phyloP scores from a whole-genome alignment of 495 filamentous ascomycete species.

The Apiosordaria backusii region DNA sequence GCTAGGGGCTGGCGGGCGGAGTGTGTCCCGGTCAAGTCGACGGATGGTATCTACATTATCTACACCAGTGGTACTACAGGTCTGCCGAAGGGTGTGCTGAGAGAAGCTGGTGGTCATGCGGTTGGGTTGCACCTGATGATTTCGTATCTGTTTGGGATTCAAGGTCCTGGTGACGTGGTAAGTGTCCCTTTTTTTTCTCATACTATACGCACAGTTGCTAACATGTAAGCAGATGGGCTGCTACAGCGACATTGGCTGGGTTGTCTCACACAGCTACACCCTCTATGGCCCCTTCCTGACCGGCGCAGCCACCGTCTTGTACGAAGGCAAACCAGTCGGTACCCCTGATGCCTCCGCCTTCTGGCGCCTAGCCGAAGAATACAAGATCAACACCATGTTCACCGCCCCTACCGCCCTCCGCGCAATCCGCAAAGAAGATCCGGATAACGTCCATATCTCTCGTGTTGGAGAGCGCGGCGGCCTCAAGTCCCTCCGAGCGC shows the following conservation, averaged over 20 bases:
- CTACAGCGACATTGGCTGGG: constrained; percentile 76
- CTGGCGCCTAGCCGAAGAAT: constrained; percentile 81
- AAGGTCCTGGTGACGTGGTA: constrained; percentile 72
- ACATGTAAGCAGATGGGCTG: constrained; percentile 25
- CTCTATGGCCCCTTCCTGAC: constrained; percentile 73
- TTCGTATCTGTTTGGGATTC: constrained; percentile 72
- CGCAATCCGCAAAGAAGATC: constrained; percentile 83
- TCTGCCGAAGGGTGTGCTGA: constrained; percentile 80
- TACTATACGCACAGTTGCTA: background rate
- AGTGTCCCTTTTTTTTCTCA: constrained; percentile 13
- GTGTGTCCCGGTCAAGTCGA: constrained; percentile 71
- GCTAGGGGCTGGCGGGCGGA: constrained; percentile 61
- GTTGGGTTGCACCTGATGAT: constrained; percentile 80
- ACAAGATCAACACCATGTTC: constrained; percentile 78
- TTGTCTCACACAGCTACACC: constrained; percentile 81
- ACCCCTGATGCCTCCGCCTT: constrained; percentile 84
- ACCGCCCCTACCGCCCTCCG: constrained; percentile 84
- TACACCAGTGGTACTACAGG: constrained; percentile 91
- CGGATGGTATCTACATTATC: constrained; percentile 83
- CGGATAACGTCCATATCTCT: constrained; percentile 61
- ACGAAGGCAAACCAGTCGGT: constrained; percentile 88
- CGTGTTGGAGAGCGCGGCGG: constrained; percentile 61
- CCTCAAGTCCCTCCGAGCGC: constrained; percentile 60
- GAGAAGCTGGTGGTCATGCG: constrained; percentile 81
- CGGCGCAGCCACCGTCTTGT: constrained; percentile 82